Evolutionary conservation across 805 yeast species (phyloP), one percentile per base, ranked within the genome.

Genomic region (Zygosaccharomyces bailii): DNA sequence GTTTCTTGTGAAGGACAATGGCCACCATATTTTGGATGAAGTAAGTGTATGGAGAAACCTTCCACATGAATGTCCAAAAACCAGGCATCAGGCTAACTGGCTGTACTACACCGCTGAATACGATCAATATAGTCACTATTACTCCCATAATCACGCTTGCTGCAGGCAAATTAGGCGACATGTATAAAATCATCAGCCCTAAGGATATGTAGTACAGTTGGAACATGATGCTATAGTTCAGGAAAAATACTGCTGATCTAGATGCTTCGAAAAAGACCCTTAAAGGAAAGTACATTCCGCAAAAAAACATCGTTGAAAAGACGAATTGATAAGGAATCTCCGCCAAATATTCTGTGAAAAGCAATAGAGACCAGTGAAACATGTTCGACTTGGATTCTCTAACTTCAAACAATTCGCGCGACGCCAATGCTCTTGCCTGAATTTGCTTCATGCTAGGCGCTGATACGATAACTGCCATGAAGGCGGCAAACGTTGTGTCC

Each of bases 61-160:
- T 76, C 76, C 84, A 82, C 89, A 86, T 84, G 61, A 84, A 86
- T 34, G 76, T 79, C 95, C 95, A 86, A 70, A 86, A 86, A 2
- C 86, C 80, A 7, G 95, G 93, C 81, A 85, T 75, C 42, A 71
- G 65, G 2, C 50, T 33, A 4, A 66, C 67, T 13, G 80, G 78
- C 56, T 81, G 86, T 45, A 81, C 68, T 45, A 83, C 82, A 68
- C 90, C 88, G 61, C 85, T 73, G 68, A 85, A 84, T 19, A 80
- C 68, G 44, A 83, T 72, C 55, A 76, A 64, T 59, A 84, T 75
- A 31, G 82, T 68, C 60, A 78, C 74, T 50, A 77, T 63, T 51
- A 84, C 63, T 36, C 83, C 73, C 42, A 74, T 67, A 34, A 83
- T 63, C 42, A 80, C 80, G 38, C 79, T 76, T 11, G 88, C 88